Conservation (phyloP, 192 early-diverging fungal genomes). For the Obelidium mucronatum region DNA sequence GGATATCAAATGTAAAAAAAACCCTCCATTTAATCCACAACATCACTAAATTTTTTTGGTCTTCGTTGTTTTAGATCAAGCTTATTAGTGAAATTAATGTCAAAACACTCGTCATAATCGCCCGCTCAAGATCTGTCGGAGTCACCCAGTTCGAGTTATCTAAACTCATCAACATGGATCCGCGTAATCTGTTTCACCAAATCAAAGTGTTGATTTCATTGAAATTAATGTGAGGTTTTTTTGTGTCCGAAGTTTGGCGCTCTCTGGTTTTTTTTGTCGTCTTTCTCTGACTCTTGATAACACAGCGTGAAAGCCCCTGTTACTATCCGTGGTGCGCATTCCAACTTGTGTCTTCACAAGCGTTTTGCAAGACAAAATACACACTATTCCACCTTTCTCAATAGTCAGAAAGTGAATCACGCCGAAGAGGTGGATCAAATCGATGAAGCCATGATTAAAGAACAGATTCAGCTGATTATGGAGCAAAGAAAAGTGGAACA, state of each 20-base stretch:
- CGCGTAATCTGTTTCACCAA: conserved; percentile 64
- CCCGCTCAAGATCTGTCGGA: conserved; percentile 53
- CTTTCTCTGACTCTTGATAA: not conserved
- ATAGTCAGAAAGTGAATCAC: conserved; percentile 33
- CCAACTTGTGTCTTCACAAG: conserved; percentile 65
- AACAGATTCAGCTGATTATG: conserved; percentile 31
- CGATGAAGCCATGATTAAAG: not conserved
- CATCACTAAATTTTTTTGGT: not conserved
- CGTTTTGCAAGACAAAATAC: conserved; percentile 58
- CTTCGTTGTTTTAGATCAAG: not conserved
- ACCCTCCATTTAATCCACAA: not conserved
- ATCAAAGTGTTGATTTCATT: conserved; percentile 58
- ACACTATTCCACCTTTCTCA: conserved; percentile 51
- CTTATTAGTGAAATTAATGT: conserved; percentile 36
- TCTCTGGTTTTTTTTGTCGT: not conserved
- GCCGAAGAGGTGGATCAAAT: conserved; percentile 24
- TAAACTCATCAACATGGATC: conserved; percentile 62
- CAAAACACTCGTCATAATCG: conserved; percentile 53
- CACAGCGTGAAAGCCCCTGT: conserved; percentile 71
- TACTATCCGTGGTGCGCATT: conserved; percentile 59
- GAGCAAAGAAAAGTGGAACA: not conserved
- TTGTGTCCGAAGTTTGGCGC: not conserved
- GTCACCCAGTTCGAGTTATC: conserved; percentile 65
- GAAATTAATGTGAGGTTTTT: conserved; percentile 56
- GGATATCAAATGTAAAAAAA: conserved; percentile 46